Conservation (phyloP, 2,329 filamentous ascomycete species). For the Diaporthe helianthi region DNA sequence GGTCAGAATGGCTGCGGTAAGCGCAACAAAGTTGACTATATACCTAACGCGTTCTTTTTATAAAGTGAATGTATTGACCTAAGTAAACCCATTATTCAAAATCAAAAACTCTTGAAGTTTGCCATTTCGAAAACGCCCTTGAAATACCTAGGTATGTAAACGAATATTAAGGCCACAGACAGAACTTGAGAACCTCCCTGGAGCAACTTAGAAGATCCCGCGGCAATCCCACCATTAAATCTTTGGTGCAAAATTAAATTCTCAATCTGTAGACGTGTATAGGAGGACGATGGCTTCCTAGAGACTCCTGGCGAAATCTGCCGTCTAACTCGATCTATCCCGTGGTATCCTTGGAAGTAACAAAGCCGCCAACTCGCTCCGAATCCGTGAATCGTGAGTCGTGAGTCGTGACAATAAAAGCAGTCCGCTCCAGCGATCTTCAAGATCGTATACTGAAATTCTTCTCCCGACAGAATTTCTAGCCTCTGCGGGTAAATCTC, state of each 20-base stretch:
- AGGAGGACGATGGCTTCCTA: neutral
- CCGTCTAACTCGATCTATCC: conserved; percentile 30
- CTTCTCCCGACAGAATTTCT: neutral
- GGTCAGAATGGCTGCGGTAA: too few species aligned
- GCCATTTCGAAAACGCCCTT: too few species aligned
- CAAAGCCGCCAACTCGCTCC: conserved; percentile 1
- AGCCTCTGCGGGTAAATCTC: neutral
- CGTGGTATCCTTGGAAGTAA: conserved; percentile 32
- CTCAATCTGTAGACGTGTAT: neutral
- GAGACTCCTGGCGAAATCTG: neutral
- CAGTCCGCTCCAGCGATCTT: neutral
- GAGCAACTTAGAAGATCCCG: too few species aligned
- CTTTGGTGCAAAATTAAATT: neutral
- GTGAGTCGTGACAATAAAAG: conserved; percentile 11
- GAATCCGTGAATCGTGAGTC: too few species aligned
- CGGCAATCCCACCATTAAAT: neutral
- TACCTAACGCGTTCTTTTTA: too few species aligned
- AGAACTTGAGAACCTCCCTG: too few species aligned
- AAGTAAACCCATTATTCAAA: too few species aligned
- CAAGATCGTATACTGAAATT: neutral
- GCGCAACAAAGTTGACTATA: neutral
- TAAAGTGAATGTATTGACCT: too few species aligned
- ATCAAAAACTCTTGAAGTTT: too few species aligned
- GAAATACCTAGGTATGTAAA: too few species aligned
- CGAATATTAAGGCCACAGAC: too few species aligned